A percentile compares a stretch with the other conserved stretches of the same genome.
phyloP scores from a whole-genome alignment of 1,284 basidiomycete genomes.

The Trichosporon sp. region DNA sequence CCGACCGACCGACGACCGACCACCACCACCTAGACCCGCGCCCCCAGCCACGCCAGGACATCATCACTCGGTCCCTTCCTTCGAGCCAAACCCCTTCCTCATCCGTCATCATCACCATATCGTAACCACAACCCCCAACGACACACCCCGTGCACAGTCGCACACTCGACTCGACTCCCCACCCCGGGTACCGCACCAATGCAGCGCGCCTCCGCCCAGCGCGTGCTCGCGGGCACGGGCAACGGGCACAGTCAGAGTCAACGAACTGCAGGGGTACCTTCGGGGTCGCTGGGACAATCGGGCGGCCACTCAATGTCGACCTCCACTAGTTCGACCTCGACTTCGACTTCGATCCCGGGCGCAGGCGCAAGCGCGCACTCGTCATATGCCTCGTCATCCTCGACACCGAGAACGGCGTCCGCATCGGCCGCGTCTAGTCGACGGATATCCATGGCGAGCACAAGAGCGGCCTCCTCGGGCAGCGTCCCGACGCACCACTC shows the following conservation, averaged over 20 bases:
- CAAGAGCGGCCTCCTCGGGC: not conserved
- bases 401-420: not conserved
- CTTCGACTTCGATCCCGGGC: not conserved
- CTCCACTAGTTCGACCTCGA: conserved; percentile 2
- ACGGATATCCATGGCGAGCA: conserved; percentile 1
- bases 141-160: not conserved
- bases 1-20: not conserved
- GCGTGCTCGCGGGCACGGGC: conserved; percentile 22
- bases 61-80: conserved; percentile 13
- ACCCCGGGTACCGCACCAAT: not conserved
- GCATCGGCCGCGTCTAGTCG: not conserved
- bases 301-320: not conserved
- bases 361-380: not conserved
- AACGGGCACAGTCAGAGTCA: conserved; percentile 5
- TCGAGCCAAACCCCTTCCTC: not conserved
- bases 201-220: conserved; percentile 18
- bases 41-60: conserved; percentile 4
- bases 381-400: not conserved
- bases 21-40: not conserved
- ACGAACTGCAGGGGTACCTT: not conserved
- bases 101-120: conserved; percentile 2
- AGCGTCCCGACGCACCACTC: not conserved
- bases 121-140: not conserved
- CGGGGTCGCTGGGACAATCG: no score
- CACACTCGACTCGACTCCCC: conserved; percentile 9